Evolutionary conservation across 306 rosid species (phyloP), one percentile per base, ranked within the genome.

Genomic region (Trifolium fragiferum): DNA sequence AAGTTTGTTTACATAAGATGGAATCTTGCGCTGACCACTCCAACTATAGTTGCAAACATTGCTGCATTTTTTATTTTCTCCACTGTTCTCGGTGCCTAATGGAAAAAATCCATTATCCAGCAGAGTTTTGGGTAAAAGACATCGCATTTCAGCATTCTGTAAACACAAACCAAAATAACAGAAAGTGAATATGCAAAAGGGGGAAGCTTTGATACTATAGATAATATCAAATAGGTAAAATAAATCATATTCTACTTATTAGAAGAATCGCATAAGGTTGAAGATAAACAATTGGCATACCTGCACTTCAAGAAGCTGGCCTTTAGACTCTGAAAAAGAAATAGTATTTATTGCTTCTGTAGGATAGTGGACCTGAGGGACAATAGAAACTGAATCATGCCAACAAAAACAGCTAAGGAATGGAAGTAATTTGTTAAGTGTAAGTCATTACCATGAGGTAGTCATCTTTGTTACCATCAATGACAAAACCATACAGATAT

Each of bases 121-220:
- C 65, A 89, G 81, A 47, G 81, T 76, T 86, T 85, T 90, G 41
- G 97, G 95, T 78, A 94, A 82, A 69, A 92, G 90, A 76, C 96
- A 92, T 78, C 97, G 81, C 93, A 89, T 74, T 86, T 94, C 99
- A 57, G 93, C 96, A 23, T 90, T 94, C 99, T 94, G 95, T 70
- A 57, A 64, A 79, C 74, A 76, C 25, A 54, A 73, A 74, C 70
- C 57, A 50, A 51, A 40, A 19, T 43, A 68, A 47, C 16, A 68
- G 19, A 62, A 23, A 43, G 30, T 19, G 25, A 50, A 58, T 47
- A 59, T 44, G 67, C 32, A 60, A n/a, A 37, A 66, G 21, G 10
- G 6, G 58, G 8, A n/a, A 61, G 49, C 30, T 37, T 60, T 46
- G 20, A 46, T 74, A 38, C 5, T 23, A 44, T 11, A 61, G 35